Base-by-base conservation (phyloP, 176 grass and related monocot genomes). In the Tuctoria greenei region DNA sequence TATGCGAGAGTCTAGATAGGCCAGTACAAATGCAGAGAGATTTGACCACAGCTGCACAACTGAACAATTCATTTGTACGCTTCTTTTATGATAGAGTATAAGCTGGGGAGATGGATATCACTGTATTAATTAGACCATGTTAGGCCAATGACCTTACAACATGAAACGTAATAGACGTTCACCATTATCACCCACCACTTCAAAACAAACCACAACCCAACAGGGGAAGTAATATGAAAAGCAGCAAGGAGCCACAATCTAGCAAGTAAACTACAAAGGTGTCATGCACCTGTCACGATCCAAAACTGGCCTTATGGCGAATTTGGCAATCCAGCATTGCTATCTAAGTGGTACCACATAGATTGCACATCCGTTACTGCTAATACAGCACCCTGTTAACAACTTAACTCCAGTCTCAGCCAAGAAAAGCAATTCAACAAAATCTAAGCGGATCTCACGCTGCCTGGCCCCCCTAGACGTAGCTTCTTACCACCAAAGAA, bases 381-480 rank as follows among this genome's bases (percentile, higher is more conserved):
- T 12, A 46, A 47, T 54, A 23, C 4, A 25, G 28, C 31, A 31
- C 1, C n/a, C 2, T 17, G 6, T 23, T 67, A 47, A 56, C 9
- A 38, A 27, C 47, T 49, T 14, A 10, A 10, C 31, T 15, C 25
- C 2, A 67, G 17, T 18, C 20, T 4, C 56, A 80, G 8, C 56
- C 34, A 24, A n/a, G 16, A 69, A 35, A 44, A 46, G 21, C 54
- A 75, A 37, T 80, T 80, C 56, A 38, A 27, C 58, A 17, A 44
- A 74, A 50, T 47, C 9, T 25, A 58, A 34, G 67, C 47, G 70
- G 76, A 75, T 75, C 76, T 76, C 57, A 12, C 15, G n/a, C 46
- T 72, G 41, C 47, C 6, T 39, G 49, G 11, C 21, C 17, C 15
- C 15, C 20, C 16, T 26, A 43, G 64, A 36, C 44, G 15, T 61